Evolutionary conservation across 352 stramenopile genomes (phyloP).

Genomic region (Blastocystis sp.): DNA sequence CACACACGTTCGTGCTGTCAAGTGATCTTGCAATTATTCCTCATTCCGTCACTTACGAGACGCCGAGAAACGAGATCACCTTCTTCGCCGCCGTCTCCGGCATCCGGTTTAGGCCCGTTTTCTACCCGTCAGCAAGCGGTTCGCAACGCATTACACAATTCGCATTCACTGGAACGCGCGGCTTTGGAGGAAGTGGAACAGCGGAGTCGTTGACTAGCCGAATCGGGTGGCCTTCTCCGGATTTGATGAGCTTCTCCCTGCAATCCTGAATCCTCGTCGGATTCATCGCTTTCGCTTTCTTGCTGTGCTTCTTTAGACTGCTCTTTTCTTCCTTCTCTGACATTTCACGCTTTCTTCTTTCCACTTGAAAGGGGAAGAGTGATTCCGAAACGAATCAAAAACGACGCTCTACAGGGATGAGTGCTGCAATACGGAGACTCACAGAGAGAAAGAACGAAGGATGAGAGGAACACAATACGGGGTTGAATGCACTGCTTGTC

Average conservation of each 20-base stretch:
- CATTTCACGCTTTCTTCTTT: not conserved
- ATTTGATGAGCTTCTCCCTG: not conserved
- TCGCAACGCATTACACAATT: not conserved
- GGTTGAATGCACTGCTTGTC: no score
- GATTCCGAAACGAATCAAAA: no score
- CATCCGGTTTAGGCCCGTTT: not conserved
- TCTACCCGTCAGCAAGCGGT: not conserved
- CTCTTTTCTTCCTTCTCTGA: not conserved
- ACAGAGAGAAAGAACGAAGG: no score
- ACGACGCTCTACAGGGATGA: no score
- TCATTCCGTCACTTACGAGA: not conserved
- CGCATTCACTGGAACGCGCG: not conserved
- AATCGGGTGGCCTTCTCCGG: not conserved
- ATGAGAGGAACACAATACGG: no score
- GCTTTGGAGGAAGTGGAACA: not conserved
- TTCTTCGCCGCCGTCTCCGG: constrained; percentile 35
- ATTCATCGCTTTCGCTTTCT: not conserved
- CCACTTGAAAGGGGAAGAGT: not conserved
- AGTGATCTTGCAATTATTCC: constrained; percentile 33
- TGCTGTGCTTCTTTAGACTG: not conserved
- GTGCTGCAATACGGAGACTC: no score
- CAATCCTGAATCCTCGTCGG: not conserved
- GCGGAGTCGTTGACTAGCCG: not conserved
- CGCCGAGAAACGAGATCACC: constrained; percentile 37
- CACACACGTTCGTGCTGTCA: constrained; percentile 50